Evolutionary conservation across 768 basidiomycete species (phyloP).

Genomic region (Tricholoma flavovirens): DNA sequence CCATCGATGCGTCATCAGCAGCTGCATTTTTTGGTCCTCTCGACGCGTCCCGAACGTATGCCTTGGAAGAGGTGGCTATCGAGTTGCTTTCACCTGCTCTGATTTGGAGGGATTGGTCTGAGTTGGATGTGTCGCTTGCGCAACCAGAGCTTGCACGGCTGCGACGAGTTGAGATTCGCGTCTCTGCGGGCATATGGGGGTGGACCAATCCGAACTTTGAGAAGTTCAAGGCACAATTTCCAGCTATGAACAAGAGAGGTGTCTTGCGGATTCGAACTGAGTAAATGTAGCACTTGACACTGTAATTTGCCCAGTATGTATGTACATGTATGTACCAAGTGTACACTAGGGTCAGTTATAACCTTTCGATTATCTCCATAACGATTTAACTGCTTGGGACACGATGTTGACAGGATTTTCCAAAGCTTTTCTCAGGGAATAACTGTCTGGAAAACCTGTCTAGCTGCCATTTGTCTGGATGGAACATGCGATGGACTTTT

Average conservation of each 20-base stretch:
- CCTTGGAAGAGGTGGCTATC: background rate
- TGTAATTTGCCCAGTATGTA: background rate
- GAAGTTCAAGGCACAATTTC: background rate
- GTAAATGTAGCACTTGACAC: background rate
- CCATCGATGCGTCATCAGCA: background rate
- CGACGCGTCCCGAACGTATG: background rate
- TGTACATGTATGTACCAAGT: background rate
- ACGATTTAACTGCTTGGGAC: slow-evolving; percentile 51
- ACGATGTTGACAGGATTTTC: slow-evolving; percentile 52
- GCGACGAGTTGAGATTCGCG: background rate
- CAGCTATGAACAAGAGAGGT: background rate
- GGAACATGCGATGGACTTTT: slow-evolving; percentile 49
- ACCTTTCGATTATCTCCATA: background rate
- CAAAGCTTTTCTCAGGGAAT: slow-evolving; percentile 31
- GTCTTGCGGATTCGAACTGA: background rate
- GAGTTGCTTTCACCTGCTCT: background rate
- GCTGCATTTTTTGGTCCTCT: background rate
- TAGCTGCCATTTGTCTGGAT: slow-evolving; percentile 55
- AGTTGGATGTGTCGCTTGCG: background rate
- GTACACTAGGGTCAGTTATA: too few relatives aligned
- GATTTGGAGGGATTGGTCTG: background rate
- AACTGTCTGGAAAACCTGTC: slow-evolving; percentile 40
- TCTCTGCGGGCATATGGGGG: background rate
- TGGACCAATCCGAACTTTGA: slow-evolving; percentile 1
- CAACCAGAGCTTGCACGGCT: background rate